A percentile compares a stretch with the other conserved stretches of the same genome.
Conservation (phyloP, 176 grass and related monocot genomes). For the Bromus sterilis region DNA sequence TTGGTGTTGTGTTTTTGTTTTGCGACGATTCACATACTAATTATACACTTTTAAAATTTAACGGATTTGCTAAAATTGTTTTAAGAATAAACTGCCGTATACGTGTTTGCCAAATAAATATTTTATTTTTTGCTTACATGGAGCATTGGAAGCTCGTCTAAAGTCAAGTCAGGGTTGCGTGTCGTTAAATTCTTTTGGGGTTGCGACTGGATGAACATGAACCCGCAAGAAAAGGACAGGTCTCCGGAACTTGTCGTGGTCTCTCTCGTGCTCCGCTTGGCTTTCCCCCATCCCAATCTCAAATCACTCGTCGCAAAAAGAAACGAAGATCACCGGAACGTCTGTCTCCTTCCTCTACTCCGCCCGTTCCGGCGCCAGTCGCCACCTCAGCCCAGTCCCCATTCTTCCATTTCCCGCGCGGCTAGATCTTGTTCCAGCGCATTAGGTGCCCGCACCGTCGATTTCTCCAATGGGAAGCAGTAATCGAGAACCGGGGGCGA, state of each 20-base stretch:
- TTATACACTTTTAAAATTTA: too few relatives aligned
- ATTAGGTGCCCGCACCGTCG: background rate
- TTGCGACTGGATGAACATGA: background rate
- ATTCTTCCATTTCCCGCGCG: background rate
- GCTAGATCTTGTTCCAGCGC: background rate
- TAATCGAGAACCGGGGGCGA: background rate
- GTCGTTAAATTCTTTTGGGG: background rate
- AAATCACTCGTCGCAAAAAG: background rate
- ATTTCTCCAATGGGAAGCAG: constrained; percentile 35
- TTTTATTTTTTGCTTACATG: too few relatives aligned
- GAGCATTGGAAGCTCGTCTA: too few relatives aligned
- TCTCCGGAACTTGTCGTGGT: background rate
- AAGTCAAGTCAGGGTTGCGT: too few relatives aligned
- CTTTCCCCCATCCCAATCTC: background rate
- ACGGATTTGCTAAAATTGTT: too few relatives aligned
- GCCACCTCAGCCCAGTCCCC: background rate
- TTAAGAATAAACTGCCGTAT: too few relatives aligned
- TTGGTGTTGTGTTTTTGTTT: too few relatives aligned
- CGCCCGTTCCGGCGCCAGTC: background rate
- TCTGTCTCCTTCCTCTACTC: background rate
- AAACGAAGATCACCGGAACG: background rate
- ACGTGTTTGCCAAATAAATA: too few relatives aligned
- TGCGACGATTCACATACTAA: too few relatives aligned
- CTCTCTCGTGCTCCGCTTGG: background rate
- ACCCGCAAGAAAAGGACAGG: background rate